Evolutionary conservation across 2,329 filamentous ascomycete genomes (phyloP), one percentile per base, ranked within the genome.

Genomic region (Phialocephala subalpina): DNA sequence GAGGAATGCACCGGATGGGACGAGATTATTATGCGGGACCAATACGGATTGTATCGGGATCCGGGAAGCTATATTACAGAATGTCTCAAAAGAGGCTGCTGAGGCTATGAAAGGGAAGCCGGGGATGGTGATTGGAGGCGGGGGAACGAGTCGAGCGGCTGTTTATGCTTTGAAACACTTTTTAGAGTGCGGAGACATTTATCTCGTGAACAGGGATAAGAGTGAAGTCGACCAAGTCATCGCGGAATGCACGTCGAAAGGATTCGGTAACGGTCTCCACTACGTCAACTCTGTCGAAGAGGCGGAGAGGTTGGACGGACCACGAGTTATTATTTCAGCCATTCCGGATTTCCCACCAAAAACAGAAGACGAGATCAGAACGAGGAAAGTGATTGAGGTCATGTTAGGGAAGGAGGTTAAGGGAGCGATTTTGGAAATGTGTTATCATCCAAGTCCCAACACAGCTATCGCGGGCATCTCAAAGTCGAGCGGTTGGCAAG

Each of bases 11-110:
- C 76, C 66, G 1, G 49, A 60, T 9, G 70, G 71, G 4, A 65
- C 60, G 22, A 60, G 70, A n/a, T 49, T 71, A 16, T 87, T 87
- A 70, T 88, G 90, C 77, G 92, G 92, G 61, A 91, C 92, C 52
- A 95, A 96, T 80, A 95, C 92, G 3, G 92, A 96, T 78, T 91
- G 91, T 66, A 84, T 93, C 64, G 92, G 92, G 35, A 90, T 95
- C 68, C 85, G 91, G 25, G 91, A 94, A 74, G 87, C 90, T 3
- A 91, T 95, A 72, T 78, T 83, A 58, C 83, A 85, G 70, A 90
- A 89, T 72, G 76, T 84, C 9, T 75, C 77, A 38, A 82, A 82
- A 67, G 63, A 45, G 18, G 55, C 84, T 16, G 80, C 82, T 9
- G 68, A 76, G 76, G 80, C 53, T 87, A 87, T 74, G 38, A 83